phyloP scores from a whole-genome alignment of 139 green algal genomes.

The Mesostigma viride region DNA sequence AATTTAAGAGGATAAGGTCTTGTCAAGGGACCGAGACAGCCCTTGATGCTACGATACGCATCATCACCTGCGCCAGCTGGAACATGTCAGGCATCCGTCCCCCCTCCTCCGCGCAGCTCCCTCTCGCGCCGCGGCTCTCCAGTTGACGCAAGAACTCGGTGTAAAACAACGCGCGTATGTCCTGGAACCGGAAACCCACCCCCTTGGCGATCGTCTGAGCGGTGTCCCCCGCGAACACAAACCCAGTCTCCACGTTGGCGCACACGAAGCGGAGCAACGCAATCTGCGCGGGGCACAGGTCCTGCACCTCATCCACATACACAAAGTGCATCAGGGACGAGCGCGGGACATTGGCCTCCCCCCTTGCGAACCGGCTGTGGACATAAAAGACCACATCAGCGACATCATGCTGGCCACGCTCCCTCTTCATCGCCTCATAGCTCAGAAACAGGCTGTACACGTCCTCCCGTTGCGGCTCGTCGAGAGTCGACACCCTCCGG shows the following conservation, averaged over 20 bases:
- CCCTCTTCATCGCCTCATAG: slow-evolving; percentile 44
- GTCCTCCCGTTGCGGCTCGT: slow-evolving; percentile 32
- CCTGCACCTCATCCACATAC: slow-evolving; percentile 72
- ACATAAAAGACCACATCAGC: slow-evolving; percentile 14
- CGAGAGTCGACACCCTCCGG: slow-evolving; percentile 59
- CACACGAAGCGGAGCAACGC: slow-evolving; percentile 49
- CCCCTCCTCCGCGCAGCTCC: not conserved
- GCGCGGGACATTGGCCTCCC: not conserved
- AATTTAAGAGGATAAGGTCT: too few species aligned
- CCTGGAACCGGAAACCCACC: slow-evolving; percentile 56
- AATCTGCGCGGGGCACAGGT: slow-evolving; percentile 67
- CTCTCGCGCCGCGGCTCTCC: not conserved
- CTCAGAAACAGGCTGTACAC: slow-evolving; percentile 53
- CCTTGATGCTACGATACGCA: too few species aligned
- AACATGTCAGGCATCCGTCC: slow-evolving; percentile 10
- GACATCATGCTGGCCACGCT: slow-evolving; percentile 3
- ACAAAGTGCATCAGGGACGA: slow-evolving; percentile 41
- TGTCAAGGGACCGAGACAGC: too few species aligned
- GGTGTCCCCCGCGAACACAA: slow-evolving; percentile 65
- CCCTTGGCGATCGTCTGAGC: slow-evolving; percentile 69
- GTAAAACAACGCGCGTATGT: slow-evolving; percentile 17
- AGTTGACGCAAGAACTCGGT: slow-evolving; percentile 6
- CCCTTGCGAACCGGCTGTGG: not conserved
- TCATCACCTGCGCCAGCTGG: too few species aligned
- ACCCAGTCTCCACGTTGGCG: slow-evolving; percentile 43